Evolutionary conservation across 2,329 filamentous ascomycete genomes (phyloP).

Genomic region (Ophiostoma ips): DNA sequence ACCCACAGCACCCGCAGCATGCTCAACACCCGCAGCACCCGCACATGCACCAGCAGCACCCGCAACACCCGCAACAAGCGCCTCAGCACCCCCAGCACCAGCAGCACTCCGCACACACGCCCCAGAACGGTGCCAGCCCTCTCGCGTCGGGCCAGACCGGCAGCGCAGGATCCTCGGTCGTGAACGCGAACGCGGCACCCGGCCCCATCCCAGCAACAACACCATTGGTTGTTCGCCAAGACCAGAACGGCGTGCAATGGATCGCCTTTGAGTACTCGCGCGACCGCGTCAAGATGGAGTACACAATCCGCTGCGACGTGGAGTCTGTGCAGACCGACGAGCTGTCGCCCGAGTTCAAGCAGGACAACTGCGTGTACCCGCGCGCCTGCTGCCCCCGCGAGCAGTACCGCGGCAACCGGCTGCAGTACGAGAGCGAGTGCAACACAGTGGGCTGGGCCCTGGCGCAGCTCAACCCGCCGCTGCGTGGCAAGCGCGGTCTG

Average conservation of each 20-base stretch:
- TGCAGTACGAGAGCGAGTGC: slow-evolving; percentile 96
- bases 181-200: slow-evolving; percentile 82
- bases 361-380: slow-evolving; percentile 95
- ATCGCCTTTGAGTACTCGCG: slow-evolving; percentile 97
- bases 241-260: slow-evolving; percentile 95
- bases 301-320: slow-evolving; percentile 94
- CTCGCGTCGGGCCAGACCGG: slow-evolving; percentile 6
- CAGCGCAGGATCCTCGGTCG: slow-evolving; percentile 15
- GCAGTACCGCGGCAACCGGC: slow-evolving; percentile 86
- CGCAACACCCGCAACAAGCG: slow-evolving; percentile 6
- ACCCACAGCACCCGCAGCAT: slow-evolving; percentile 6
- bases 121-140: slow-evolving; percentile 12
- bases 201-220: slow-evolving; percentile 95
- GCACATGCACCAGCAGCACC: slow-evolving; percentile 9
- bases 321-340: slow-evolving; percentile 89
- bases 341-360: slow-evolving; percentile 80
- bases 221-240: slow-evolving; percentile 82
- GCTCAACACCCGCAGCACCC: slow-evolving; percentile 3
- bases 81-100: slow-evolving; percentile 14
- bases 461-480: slow-evolving; percentile 78
- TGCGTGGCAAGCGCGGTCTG: slow-evolving; percentile 84
- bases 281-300: slow-evolving; percentile 97
- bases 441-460: slow-evolving; percentile 99
- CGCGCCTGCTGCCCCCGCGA: slow-evolving; percentile 91
- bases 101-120: slow-evolving; percentile 2